Evolutionary conservation across 768 basidiomycete species (phyloP), one percentile per base, ranked within the genome.

Genomic region (Auricularia sp.): DNA sequence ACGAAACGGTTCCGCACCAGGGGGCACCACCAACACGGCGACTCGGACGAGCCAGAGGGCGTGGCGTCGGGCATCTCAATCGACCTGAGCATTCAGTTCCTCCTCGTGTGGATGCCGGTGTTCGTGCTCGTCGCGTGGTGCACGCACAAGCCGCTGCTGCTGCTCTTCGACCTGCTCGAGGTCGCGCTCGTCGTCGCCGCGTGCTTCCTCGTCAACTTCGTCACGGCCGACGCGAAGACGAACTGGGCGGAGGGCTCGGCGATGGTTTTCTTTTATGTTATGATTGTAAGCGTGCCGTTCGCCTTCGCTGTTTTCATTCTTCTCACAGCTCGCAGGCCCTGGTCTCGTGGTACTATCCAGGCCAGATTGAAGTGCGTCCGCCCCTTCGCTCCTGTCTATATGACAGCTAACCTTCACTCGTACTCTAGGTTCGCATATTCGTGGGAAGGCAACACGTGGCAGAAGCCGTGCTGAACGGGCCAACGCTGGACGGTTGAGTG

Each of bases 121-220:
- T 71, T 90, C 54, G 81, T 87, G 2, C 70, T 91, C 23, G 74
- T 89, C n/a, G 85, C 81, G 0, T 91, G 89, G 89, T 85, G 84
- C 81, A 77, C 76, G 3, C 69, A 73, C 56, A 85, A 78, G 69
- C 87, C 88, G 0, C 74, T 90, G 72, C 76, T 78, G 7, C 72
- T 90, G 23, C 77, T 90, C 39, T 91, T 91, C 68, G 88, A 90
- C 73, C 74, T 86, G 61, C 88, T 86, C 67, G 87, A 89, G 71
- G 47, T 59, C 67, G 82, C 84, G 0, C 66, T 86, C 23, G 74
- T 89, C 36, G 71, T 91, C 3, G 87, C 83, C 1, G 79, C 87
- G 3, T 86, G 84, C 70, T 89, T 90, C 76, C 74, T 90, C 59
- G 88, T 90, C 61, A 91, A 91, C 73, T 89, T 87, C 70, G 85